Conservation (phyloP, 371 early-diverging fungal species). For the Choanephora cucurbitarum region DNA sequence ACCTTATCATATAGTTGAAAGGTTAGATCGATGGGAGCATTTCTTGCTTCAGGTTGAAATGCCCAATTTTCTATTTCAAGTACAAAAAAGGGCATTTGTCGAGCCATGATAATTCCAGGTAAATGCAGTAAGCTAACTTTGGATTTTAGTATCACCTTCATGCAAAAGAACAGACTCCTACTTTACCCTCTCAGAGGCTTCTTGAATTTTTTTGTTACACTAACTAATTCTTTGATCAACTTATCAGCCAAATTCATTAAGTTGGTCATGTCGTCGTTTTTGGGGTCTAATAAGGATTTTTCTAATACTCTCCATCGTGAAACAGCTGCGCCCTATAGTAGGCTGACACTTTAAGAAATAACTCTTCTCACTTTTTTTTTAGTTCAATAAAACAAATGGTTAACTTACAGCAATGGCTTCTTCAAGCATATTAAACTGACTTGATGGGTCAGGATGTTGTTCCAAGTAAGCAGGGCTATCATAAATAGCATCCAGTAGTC, state of each 20-base stretch:
- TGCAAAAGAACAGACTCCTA: no score
- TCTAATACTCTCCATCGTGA: constrained; percentile 49
- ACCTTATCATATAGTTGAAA: constrained; percentile 59
- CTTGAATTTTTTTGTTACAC: constrained; percentile 45
- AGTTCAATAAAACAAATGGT: neutral
- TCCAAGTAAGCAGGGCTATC: constrained; percentile 52
- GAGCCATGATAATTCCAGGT: constrained; percentile 50
- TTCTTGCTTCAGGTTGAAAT: constrained; percentile 39
- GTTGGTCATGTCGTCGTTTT: constrained; percentile 39
- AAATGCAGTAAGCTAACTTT: constrained; percentile 31
- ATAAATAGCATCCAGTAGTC: constrained; percentile 50
- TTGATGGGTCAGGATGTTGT: constrained; percentile 43
- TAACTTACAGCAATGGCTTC: constrained; percentile 48
- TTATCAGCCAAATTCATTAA: constrained; percentile 51
- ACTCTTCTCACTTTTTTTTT: neutral
- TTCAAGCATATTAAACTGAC: constrained; percentile 39
- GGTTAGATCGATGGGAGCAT: constrained; percentile 49
- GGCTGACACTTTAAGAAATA: neutral
- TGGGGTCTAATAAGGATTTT: constrained; percentile 31
- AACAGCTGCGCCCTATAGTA: constrained; percentile 49
- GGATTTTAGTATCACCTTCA: no score
- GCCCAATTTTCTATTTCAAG: constrained; percentile 59
- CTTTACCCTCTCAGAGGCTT: constrained; percentile 45
- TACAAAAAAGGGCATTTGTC: constrained; percentile 57
- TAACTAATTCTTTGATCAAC: constrained; percentile 43